A percentile compares a stretch with the other conserved stretches of the same genome.
phyloP scores from a whole-genome alignment of 2,329 filamentous ascomycete genomes.

The Ophiostoma pallidulum region DNA sequence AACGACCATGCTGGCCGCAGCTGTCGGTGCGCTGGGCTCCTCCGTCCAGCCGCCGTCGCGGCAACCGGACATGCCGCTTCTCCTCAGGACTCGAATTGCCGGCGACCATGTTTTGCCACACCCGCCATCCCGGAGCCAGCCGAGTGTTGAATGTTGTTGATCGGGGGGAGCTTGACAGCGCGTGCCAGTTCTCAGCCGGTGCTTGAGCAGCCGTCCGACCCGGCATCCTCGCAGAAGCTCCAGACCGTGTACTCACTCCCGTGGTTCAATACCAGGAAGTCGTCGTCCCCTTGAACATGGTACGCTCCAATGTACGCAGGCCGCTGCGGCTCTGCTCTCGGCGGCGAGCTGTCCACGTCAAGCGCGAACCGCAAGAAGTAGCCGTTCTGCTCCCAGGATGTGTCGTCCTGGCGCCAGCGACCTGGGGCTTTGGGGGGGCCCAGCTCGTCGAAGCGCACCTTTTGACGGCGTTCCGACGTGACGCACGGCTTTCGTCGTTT shows the following conservation, averaged over 20 bases:
- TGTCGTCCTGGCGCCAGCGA: constrained; percentile 14
- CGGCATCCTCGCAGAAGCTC: constrained; percentile 11
- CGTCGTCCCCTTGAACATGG: constrained; percentile 16
- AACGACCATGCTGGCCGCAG: neutral
- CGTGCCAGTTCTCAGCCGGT: neutral
- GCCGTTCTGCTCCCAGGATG: constrained; percentile 9
- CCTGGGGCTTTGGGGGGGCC: neutral
- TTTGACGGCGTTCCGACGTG: neutral
- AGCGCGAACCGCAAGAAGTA: constrained; percentile 15
- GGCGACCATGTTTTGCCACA: too few species aligned
- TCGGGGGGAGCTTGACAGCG: too few species aligned
- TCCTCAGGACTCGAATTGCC: neutral
- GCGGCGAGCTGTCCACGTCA: constrained; percentile 10
- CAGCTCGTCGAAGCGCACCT: constrained; percentile 8
- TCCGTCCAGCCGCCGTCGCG: too few species aligned
- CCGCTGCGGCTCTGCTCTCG: neutral
- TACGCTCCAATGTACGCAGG: constrained; percentile 11
- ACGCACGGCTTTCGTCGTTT: neutral
- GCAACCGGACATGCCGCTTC: constrained; percentile 2
- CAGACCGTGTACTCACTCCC: constrained; percentile 14
- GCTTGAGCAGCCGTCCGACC: neutral
- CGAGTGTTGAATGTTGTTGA: too few species aligned
- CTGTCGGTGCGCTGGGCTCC: too few species aligned
- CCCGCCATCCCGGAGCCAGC: too few species aligned
- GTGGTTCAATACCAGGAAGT: constrained; percentile 14